Evolutionary conservation across 2,329 filamentous ascomycete genomes (phyloP).

Genomic region (Fusarium chaquense): DNA sequence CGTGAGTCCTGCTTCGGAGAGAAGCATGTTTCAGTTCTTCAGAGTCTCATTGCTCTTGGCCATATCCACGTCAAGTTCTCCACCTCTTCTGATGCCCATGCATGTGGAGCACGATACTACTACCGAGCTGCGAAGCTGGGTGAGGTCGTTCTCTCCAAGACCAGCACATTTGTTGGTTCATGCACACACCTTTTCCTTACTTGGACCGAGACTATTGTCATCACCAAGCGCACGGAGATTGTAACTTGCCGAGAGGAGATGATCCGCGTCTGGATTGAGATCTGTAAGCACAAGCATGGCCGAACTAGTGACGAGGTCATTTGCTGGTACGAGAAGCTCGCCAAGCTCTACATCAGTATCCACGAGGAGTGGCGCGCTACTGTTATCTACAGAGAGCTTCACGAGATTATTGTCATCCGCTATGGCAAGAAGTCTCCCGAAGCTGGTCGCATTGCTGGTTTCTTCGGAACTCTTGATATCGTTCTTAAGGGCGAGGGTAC

Average conservation of each 20-base stretch:
- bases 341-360: conserved; percentile 54
- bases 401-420: conserved; percentile 50
- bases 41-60: conserved; percentile 54
- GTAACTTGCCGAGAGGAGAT: conserved; percentile 54
- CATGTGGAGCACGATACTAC: conserved; percentile 50
- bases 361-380: conserved; percentile 52
- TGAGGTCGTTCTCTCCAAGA: conserved; percentile 49
- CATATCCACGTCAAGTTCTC: conserved; percentile 47
- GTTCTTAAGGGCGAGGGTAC: conserved; percentile 48
- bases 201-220: conserved; percentile 51
- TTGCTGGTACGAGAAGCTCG: conserved; percentile 53
- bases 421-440: conserved; percentile 51
- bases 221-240: conserved; percentile 53
- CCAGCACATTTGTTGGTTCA: conserved; percentile 50
- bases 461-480: conserved; percentile 53
- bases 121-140: conserved; percentile 53
- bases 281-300: conserved; percentile 53
- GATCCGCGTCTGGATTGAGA: conserved; percentile 54
- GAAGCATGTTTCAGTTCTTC: conserved; percentile 52
- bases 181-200: conserved; percentile 54
- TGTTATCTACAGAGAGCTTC: conserved; percentile 51
- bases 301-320: conserved; percentile 52
- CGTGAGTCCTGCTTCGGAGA: conserved; percentile 53
- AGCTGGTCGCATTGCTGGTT: conserved; percentile 48
- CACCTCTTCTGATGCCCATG: conserved; percentile 36